Base-by-base conservation (phyloP, 106 monocot genomes). In the Platanthera guangdongensis region DNA sequence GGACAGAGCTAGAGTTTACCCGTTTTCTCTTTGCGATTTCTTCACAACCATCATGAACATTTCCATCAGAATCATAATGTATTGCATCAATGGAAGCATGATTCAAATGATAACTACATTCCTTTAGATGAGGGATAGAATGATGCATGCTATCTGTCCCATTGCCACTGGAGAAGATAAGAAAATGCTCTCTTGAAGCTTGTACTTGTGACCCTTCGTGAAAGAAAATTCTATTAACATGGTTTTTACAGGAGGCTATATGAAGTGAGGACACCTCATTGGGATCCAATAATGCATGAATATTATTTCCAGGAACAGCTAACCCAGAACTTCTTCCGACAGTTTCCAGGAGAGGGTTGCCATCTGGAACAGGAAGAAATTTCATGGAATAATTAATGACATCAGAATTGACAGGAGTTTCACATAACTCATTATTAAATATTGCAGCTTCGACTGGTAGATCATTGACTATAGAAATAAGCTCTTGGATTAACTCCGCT, bases 401-500 rank as follows among this genome's bases (percentile, higher is more conserved):
- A 82, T 30, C 71, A 10, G 15, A 50, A 14, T 12, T 19, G 14
- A 13, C 8, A 13, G 46, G 18, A 50, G 7, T 48, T 30, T 76
- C 77, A 62, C 62, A 45, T 25, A 39, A 68, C 22, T 77, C 53
- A 4, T n/a, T 16, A 25, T 5, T 30, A 63, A 30, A 5, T 57
- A 16, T 30, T 67, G 14, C 14, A 6, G 49, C 62, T 47, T 25
- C 10, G 5, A 60, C 70, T 59, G 32, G 52, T 62, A 50, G 64
- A 73, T 71, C 84, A 65, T 55, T 30, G 4, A 77, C 76, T 18
- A 85, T 79, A 80, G 84, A 68, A 14, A 51, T n/a, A 51, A 83
- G 65, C 12, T 85, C 86, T 53, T 81, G 68, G 10, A 89, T 85
- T 47, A 85, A 52, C 30, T 83, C 81, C 16, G 81, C 70, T 19